Base-by-base conservation (phyloP, 441 rosid species). In the Erodium moschatum region DNA sequence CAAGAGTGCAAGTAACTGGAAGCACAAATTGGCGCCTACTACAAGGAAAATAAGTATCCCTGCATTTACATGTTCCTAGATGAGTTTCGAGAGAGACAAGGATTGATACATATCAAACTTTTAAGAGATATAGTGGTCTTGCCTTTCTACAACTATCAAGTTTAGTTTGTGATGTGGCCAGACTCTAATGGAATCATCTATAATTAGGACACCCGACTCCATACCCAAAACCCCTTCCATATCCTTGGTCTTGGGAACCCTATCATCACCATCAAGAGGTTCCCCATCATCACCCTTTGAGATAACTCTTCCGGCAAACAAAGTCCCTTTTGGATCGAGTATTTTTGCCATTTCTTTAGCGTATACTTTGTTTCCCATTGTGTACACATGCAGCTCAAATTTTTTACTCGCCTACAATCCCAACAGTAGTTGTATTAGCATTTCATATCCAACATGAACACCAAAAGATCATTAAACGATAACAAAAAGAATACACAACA, bases 321-420 rank as follows among this genome's bases (percentile, higher is more conserved):
- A 75, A 67, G 73, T 79, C 72, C 99, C 97, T 56, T 79, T 82
- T 4, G 99, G 95, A 77, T 94, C 99, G 62, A 94, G 97, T 78
- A 94, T 85, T 80, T 90, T 94, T 64, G 99, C 99, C 97, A 94
- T 94, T 86, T 94, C 97, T 10, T 97, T 90, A 46, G 99, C 99
- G 77, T 94, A 94, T 29, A 90, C 80, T 82, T 87, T 94, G 94
- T 94, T 94, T 10, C 99, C 99, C 99, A 94, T 94, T 13, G 99
- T 94, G 78, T 88, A 94, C 78, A 94, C 92, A 85, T 94, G 99
- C 74, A 94, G 80, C 80, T 91, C 99, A 70, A 71, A 94, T 62
- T 88, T 78, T 79, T 91, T 87, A 75, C 94, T 83, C 68, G 97
- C 97, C 97, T 92, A 79, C 72, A 83, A 76, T 70, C 67, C 50